phyloP scores from a whole-genome alignment of 176 grass and related monocot species.

The Hordeum marinum region DNA sequence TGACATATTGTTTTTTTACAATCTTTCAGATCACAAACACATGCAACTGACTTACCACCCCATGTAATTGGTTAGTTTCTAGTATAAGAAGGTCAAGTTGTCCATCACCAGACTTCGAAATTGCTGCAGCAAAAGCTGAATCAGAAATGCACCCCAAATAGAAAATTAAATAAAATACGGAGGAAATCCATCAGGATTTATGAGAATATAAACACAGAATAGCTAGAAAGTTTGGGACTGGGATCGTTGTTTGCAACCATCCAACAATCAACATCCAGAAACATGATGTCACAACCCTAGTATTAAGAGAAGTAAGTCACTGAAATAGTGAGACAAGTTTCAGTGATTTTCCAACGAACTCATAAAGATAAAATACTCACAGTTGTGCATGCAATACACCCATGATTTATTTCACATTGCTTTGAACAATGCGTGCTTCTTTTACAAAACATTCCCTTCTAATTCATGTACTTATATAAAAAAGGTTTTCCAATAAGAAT shows the following conservation, averaged over 20 bases:
- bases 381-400: not conserved
- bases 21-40: not conserved
- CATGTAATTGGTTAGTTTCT: constrained; percentile 20
- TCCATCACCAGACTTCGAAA: constrained; percentile 22
- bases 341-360: not conserved
- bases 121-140: constrained; percentile 11
- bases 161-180: not conserved
- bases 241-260: not conserved
- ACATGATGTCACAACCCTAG: not conserved
- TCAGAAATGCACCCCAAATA: not conserved
- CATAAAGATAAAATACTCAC: not conserved
- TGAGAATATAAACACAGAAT: not conserved
- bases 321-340: not conserved
- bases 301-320: not conserved
- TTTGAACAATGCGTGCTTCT: not conserved
- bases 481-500: not conserved
- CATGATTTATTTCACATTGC: not conserved
- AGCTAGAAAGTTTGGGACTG: not conserved
- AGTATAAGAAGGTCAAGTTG: constrained; percentile 23
- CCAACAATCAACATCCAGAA: not conserved
- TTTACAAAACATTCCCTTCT: not conserved
- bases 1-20: not conserved
- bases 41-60: not conserved
- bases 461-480: not conserved
- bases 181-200: not conserved